phyloP scores from a whole-genome alignment of 208 protist species.

The Endotrypanum monterogeii region DNA sequence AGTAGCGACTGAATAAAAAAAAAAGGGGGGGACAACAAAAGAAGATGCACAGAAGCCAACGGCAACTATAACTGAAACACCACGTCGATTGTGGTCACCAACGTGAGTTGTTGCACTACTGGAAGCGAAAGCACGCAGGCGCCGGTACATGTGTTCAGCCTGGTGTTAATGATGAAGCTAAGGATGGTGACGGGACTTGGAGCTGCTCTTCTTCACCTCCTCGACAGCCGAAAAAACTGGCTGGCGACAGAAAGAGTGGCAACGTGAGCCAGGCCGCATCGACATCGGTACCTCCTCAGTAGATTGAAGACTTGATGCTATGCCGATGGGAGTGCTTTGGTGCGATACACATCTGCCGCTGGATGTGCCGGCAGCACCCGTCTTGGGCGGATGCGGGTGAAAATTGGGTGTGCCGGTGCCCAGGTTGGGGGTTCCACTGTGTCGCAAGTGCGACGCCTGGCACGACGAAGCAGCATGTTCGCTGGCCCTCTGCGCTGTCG shows the following conservation, averaged over 20 bases:
- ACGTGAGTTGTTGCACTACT: background rate
- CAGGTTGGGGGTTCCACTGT: background rate
- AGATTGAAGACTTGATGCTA: conserved; percentile 13
- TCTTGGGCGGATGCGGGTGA: conserved; percentile 4
- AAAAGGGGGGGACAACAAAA: background rate
- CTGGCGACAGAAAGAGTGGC: conserved; percentile 27
- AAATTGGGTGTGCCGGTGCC: conserved; percentile 6
- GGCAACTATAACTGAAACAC: background rate
- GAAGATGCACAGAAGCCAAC: background rate
- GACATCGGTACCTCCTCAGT: conserved; percentile 13
- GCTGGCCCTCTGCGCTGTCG: background rate
- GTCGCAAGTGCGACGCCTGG: conserved; percentile 4
- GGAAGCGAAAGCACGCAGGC: background rate
- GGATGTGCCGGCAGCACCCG: background rate
- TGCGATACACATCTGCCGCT: background rate
- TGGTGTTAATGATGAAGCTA: background rate
- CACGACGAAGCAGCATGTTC: background rate
- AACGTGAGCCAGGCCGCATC: background rate
- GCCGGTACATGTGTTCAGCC: background rate
- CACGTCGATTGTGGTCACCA: background rate
- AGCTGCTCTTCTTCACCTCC: conserved; percentile 15
- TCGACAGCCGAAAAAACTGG: conserved; percentile 31
- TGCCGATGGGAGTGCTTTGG: conserved; percentile 12
- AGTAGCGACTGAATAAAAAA: background rate
- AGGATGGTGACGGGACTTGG: conserved; percentile 4